These are phyloP conservation scores for Penicillium chermesinum DNA, from an alignment of 495 filamentous ascomycete genomes.

Conservation along the genomic window DNA sequence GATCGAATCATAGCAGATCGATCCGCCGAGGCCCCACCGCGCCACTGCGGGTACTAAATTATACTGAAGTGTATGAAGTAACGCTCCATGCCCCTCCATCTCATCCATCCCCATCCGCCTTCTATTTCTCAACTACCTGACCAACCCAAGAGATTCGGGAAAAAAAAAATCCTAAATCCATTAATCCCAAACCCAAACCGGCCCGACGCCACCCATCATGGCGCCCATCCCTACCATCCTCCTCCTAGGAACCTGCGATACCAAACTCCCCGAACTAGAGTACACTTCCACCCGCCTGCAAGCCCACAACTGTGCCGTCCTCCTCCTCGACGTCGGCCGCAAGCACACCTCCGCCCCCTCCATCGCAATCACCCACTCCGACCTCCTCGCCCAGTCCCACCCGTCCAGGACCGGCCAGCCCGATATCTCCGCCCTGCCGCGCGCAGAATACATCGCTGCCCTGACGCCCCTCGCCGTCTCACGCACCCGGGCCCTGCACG, in stretches of 20 bases:
- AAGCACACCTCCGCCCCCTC: conserved; percentile 31
- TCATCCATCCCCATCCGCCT: neutral
- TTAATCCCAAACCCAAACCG: too few species aligned
- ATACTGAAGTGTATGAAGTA: too few species aligned
- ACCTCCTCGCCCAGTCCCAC: conserved; percentile 23
- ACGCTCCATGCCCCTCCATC: neutral
- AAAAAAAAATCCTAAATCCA: neutral
- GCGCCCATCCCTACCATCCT: conserved; percentile 40
- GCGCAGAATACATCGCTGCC: conserved; percentile 45
- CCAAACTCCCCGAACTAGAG: conserved; percentile 57
- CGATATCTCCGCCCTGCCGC: conserved; percentile 25
- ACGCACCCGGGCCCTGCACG: conserved; percentile 30
- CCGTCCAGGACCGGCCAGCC: neutral
- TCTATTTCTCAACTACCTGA: neutral
- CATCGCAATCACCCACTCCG: conserved; percentile 43
- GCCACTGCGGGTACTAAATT: too few species aligned
- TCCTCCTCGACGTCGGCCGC: conserved; percentile 55
- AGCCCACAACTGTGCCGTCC: conserved; percentile 27
- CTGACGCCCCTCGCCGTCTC: conserved; percentile 40
- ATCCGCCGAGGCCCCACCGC: neutral
- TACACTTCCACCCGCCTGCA: conserved; percentile 49
- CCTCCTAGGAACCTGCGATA: conserved; percentile 64
- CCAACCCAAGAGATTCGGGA: too few species aligned
- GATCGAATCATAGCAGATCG: neutral
- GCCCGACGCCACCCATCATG: conserved; percentile 3